These are phyloP conservation scores for Biancaea sappan DNA, from an alignment of 306 rosid species.

Conservation along the genomic window DNA sequence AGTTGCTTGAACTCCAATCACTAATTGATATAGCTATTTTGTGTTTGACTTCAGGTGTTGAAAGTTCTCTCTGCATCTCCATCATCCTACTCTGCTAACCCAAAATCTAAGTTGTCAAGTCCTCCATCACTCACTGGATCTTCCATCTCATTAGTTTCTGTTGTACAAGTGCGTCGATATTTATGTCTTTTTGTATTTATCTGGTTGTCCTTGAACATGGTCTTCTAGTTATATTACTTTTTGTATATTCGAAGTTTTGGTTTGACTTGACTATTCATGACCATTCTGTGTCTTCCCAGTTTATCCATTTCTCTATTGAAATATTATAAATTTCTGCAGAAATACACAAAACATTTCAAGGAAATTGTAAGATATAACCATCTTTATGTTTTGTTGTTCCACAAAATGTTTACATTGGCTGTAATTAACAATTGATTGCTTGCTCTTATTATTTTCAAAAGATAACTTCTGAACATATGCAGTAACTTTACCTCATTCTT, in stretches of 20 bases:
- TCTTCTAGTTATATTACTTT: conserved; percentile 15
- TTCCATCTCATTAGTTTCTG: conserved; percentile 81
- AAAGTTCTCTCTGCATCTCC: conserved; percentile 91
- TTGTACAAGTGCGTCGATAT: conserved; percentile 65
- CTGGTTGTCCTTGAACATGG: not conserved
- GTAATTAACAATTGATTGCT: conserved; percentile 13
- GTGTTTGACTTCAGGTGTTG: conserved; percentile 62
- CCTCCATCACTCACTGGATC: conserved; percentile 95
- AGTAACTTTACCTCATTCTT: not conserved
- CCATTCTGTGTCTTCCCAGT: not conserved
- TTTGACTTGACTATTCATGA: conserved; percentile 8
- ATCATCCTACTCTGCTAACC: conserved; percentile 88
- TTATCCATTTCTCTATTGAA: not conserved
- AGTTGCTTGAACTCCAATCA: conserved; percentile 26
- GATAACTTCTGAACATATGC: conserved; percentile 2
- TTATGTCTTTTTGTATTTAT: not conserved
- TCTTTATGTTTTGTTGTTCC: conserved; percentile 9
- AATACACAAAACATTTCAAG: not conserved
- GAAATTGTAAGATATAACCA: not conserved
- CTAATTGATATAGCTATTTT: not conserved
- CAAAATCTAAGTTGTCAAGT: conserved; percentile 74
- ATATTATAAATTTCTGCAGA: not conserved
- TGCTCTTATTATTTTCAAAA: conserved; percentile 23
- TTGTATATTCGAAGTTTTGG: not conserved
- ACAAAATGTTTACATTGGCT: not conserved